Evolutionary conservation across 371 early-diverging fungal species (phyloP), one percentile per base, ranked within the genome.

Genomic region (Apophysomyces variabilis): DNA sequence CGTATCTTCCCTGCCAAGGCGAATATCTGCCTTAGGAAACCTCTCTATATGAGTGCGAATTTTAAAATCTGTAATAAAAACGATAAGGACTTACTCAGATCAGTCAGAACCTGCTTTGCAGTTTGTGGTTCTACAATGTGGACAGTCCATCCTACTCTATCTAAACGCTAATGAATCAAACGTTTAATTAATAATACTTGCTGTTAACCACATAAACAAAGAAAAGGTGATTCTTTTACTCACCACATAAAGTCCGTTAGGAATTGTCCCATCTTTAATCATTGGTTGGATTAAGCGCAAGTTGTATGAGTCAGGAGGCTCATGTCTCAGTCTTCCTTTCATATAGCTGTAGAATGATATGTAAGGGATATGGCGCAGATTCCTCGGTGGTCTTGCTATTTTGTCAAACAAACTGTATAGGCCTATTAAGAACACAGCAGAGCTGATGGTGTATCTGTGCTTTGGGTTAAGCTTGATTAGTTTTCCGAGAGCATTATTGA

Each of bases 61-160:
- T 26, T 21, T 58, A 35, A 32, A 13, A 21, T 3, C 5, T 38
- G n/a, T 8, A 14, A 18, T 26, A 18, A 0, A 32, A 18, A 14
- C 5, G 2, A 14, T 0, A 21, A 32, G n/a, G 54, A 8, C 21
- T 8, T 68, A 75, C 70, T 67, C 60, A 39, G 44, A 35, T 64
- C 65, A 21, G 62, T 56, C 13, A 76, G 37, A 21, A 72, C 41
- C 4, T 16, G 47, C 60, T 67, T 69, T 11, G 58, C 61, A 11
- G 64, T 66, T 6, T 62, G 68, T 26, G 76, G 72, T 7, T 64
- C 56, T 0, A 68, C n/a, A 18, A 76, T 32, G 39, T 65, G 57
- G 14, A 76, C 68, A 7, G 57, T 45, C 76, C 76, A 76, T 5
- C 70, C 68, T 26, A 54, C 41, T 12, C 39, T 12, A 41, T 66